Evolutionary conservation across 2,329 filamentous ascomycete genomes (phyloP), one percentile per base, ranked within the genome.

Genomic region (Fusarium brachygibbosum): DNA sequence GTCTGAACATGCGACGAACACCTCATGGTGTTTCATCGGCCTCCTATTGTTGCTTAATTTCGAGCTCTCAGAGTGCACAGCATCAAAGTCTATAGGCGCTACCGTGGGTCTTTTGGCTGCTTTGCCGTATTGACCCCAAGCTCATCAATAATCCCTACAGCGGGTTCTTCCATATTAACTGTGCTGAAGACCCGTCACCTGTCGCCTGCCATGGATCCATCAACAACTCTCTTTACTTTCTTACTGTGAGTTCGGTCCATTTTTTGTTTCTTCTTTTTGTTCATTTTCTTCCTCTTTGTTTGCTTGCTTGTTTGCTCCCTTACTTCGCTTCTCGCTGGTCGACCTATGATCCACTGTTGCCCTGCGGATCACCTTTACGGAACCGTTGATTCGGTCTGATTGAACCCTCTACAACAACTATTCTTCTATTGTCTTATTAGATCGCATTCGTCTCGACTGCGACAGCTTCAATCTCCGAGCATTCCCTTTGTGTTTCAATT

Each of bases 181-280:
- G 45, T 42, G 62, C 58, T 34, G 50, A 66, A 31, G 42, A 23
- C 58, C 55, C 57, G 65, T 63, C 56, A 60, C 48, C 53, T 45
- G 42, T 55, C 54, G 54, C 61, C 68, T 66, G 49, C 46, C 76
- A 88, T 88, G 86, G 86, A 88, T 78, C 86, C 86, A 54, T 83
- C 83, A 41, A 91, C 89, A 23, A 90, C 90, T 62, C 87, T 92
- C 71, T 85, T 91, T 76, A 91, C 90, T 64, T 91, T 92, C 77
- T 84, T 89, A 80, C 79, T 90, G 88, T 90, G 82, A 87, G 88
- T 88, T 75, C 59, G 73, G 73, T 59, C 74, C 60, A 61, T 71
- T 66, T 61, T 53, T 70, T 67, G 65, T 57, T 70, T 63, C 72
- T 63, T 71, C 68, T 70, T 54, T 29, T 50, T 50, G 64, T 40